phyloP scores from a whole-genome alignment of 2,329 filamentous ascomycete genomes.

The Arthrinium puccinioides region DNA sequence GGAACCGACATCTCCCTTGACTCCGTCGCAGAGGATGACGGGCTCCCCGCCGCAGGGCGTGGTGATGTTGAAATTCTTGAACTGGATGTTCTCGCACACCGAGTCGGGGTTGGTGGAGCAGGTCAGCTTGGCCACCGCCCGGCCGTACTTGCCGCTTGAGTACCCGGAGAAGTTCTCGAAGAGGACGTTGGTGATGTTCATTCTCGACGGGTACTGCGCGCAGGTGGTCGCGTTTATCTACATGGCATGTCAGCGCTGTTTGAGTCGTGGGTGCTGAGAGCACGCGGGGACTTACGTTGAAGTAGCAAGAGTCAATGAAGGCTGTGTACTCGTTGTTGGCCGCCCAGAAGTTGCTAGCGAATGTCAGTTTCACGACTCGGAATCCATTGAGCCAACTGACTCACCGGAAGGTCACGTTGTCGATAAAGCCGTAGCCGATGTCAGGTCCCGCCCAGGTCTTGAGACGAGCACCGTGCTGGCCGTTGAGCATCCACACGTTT shows the following conservation, averaged over 20 bases:
- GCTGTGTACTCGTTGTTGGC: conserved; percentile 51
- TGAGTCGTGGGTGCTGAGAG: neutral
- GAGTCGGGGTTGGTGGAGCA: conserved; percentile 46
- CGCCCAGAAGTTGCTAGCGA: conserved; percentile 44
- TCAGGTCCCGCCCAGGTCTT: conserved; percentile 54
- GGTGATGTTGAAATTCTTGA: conserved; percentile 47
- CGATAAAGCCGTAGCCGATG: conserved; percentile 52
- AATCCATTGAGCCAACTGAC: neutral
- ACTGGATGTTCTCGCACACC: conserved; percentile 46
- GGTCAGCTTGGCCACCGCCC: conserved; percentile 44
- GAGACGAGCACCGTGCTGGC: conserved; percentile 47
- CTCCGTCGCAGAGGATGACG: conserved; percentile 43
- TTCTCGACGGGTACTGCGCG: conserved; percentile 43
- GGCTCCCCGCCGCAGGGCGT: conserved; percentile 36
- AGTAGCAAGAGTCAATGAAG: conserved; percentile 57
- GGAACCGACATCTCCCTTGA: conserved; percentile 24
- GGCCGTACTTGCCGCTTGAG: conserved; percentile 47
- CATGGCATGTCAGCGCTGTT: neutral
- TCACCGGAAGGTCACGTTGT: conserved; percentile 49
- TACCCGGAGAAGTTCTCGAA: conserved; percentile 53
- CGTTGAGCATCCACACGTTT: conserved; percentile 48
- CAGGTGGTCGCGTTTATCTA: conserved; percentile 39
- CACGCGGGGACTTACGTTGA: conserved; percentile 35
- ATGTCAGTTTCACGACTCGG: neutral
- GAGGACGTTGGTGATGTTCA: conserved; percentile 51